Percentiles rank a stretch among this genome's conserved stretches.
phyloP scores from a whole-genome alignment of 2,329 filamentous ascomycete species.

The Cadophora luteo-olivacea region DNA sequence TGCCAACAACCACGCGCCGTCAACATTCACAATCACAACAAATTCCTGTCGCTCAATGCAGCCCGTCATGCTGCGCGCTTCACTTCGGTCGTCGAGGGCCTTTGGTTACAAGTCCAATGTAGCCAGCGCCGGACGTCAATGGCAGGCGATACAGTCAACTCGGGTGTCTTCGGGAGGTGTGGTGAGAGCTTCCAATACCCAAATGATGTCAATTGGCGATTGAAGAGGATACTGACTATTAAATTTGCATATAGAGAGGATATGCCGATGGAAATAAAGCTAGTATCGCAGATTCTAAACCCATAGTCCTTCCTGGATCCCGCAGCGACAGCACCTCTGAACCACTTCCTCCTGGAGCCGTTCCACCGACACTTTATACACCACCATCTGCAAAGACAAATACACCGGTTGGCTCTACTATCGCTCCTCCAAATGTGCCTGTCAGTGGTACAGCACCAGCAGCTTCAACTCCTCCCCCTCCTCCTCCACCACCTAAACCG shows the following conservation, averaged over 20 bases:
- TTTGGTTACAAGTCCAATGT: slow-evolving; percentile 61
- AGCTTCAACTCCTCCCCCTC: slow-evolving; percentile 45
- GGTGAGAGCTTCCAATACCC: slow-evolving; percentile 44
- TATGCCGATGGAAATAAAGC: slow-evolving; percentile 63
- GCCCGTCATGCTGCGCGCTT: slow-evolving; percentile 73
- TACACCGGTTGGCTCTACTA: slow-evolving; percentile 48
- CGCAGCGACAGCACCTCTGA: slow-evolving; percentile 45
- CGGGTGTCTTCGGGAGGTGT: slow-evolving; percentile 44
- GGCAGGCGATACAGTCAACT: slow-evolving; percentile 55
- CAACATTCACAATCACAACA: slow-evolving; percentile 37
- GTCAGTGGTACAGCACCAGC: slow-evolving; percentile 50
- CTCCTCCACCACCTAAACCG: slow-evolving; percentile 53
- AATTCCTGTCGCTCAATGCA: slow-evolving; percentile 44
- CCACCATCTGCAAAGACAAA: slow-evolving; percentile 31
- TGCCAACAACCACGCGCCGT: slow-evolving; percentile 30
- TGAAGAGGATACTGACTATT: slow-evolving; percentile 32
- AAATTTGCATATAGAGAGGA: slow-evolving; percentile 54
- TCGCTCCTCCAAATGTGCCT: slow-evolving; percentile 56
- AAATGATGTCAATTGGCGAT: slow-evolving; percentile 26
- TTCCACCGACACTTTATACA: slow-evolving; percentile 33
- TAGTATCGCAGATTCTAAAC: slow-evolving; percentile 54
- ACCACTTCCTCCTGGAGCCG: slow-evolving; percentile 46
- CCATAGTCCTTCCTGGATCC: slow-evolving; percentile 59
- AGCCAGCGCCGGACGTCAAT: slow-evolving; percentile 63
- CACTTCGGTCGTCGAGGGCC: slow-evolving; percentile 68